A percentile compares a stretch with the other conserved stretches of the same genome.
These are phyloP conservation scores for Dendryphion nanum DNA, from an alignment of 2,329 filamentous ascomycete genomes.

Conservation along the genomic window DNA sequence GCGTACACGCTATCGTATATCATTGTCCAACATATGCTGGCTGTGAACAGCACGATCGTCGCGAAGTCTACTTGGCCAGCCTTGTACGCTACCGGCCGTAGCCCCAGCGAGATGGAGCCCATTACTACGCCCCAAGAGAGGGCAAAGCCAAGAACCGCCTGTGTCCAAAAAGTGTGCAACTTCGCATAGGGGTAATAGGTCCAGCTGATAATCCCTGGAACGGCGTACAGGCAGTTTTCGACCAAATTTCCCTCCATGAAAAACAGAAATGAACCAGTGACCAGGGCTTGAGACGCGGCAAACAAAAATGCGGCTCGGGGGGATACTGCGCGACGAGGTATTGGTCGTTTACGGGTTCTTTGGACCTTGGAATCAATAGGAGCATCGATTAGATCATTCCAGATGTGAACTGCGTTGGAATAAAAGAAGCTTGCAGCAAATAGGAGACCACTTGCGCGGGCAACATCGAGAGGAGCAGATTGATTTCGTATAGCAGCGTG, in stretches of 20 bases:
- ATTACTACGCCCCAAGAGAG: constrained; percentile 4
- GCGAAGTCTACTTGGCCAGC: not conserved
- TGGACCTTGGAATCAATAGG: constrained; percentile 50
- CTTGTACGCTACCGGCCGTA: not conserved
- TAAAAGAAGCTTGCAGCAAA: constrained; percentile 38
- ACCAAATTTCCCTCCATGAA: constrained; percentile 23
- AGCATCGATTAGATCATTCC: constrained; percentile 57
- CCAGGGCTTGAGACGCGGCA: constrained; percentile 34
- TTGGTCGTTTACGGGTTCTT: constrained; percentile 8
- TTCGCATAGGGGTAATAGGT: constrained; percentile 53
- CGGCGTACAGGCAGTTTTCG: constrained; percentile 12
- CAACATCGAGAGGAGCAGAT: not conserved
- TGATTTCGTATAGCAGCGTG: constrained; percentile 26
- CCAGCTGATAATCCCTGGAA: constrained; percentile 45
- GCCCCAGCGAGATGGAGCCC: constrained; percentile 1
- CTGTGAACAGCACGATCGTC: not conserved
- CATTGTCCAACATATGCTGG: constrained; percentile 21
- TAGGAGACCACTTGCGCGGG: constrained; percentile 4
- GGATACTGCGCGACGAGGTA: constrained; percentile 47
- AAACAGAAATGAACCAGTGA: constrained; percentile 1
- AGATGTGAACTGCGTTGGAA: constrained; percentile 43
- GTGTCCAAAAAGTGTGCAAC: constrained; percentile 53
- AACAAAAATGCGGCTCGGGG: constrained; percentile 40
- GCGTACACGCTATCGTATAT: constrained; percentile 40
- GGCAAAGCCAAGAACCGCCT: constrained; percentile 49